These are phyloP conservation scores for Didymella glomerata DNA, from an alignment of 2,329 filamentous ascomycete species.

Conservation along the genomic window DNA sequence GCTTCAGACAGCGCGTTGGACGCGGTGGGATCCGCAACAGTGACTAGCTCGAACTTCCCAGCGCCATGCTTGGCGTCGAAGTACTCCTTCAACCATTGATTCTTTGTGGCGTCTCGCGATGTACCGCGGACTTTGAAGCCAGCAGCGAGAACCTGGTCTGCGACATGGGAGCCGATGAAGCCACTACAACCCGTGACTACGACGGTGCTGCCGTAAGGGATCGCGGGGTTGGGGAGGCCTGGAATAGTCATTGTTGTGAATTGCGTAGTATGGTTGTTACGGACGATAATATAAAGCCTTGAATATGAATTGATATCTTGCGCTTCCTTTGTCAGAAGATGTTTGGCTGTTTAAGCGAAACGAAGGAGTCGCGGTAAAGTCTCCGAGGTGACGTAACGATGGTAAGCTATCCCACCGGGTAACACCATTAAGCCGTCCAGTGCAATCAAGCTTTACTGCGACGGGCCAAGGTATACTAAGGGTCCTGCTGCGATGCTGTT, in stretches of 20 bases:
- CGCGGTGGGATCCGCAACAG: conserved; percentile 40
- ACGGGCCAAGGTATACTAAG: not conserved
- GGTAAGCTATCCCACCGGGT: conserved; percentile 7
- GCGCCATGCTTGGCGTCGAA: conserved; percentile 37
- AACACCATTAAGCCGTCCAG: not conserved
- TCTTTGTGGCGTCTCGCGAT: conserved; percentile 42
- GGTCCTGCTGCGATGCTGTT: not conserved
- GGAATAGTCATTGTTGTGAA: conserved; percentile 1
- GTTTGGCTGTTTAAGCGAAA: not conserved
- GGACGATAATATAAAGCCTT: no score
- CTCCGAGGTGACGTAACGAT: conserved; percentile 19
- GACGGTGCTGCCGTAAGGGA: conserved; percentile 38
- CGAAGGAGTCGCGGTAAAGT: conserved; percentile 6
- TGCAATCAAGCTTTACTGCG: not conserved
- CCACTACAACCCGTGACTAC: conserved; percentile 51
- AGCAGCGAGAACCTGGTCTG: conserved; percentile 40
- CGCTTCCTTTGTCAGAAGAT: not conserved
- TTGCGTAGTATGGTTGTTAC: not conserved
- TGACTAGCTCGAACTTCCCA: conserved; percentile 40
- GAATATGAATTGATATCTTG: no score
- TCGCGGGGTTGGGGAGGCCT: conserved; percentile 28
- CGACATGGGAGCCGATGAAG: conserved; percentile 46
- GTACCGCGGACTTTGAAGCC: conserved; percentile 50
- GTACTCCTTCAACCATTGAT: conserved; percentile 41
- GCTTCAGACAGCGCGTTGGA: conserved; percentile 39